Conservation (phyloP, 2,329 filamentous ascomycete species). For the Aaosphaeria pasadenensis region DNA sequence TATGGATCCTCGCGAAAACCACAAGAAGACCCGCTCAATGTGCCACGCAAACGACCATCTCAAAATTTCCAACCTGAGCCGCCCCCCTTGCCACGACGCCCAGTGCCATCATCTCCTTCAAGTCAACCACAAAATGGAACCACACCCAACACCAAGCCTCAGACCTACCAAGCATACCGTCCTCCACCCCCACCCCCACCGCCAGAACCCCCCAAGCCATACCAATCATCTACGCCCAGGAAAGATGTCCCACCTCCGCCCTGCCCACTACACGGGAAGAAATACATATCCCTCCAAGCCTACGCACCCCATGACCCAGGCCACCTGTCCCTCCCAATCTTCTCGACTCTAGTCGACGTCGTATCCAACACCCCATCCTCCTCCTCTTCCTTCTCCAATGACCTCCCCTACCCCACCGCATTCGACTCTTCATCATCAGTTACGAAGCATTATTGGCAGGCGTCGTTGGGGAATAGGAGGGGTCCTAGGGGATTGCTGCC, state of each 20-base stretch:
- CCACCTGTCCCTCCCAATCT: not conserved
- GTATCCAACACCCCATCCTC: not conserved
- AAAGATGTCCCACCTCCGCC: not conserved
- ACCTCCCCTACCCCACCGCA: conserved; percentile 1
- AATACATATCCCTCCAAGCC: conserved; percentile 2
- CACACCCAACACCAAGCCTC: not conserved
- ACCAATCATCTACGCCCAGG: not conserved
- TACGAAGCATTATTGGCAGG: conserved; percentile 6
- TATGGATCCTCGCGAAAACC: conserved; percentile 2
- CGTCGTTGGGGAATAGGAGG: conserved; percentile 1
- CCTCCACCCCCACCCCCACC: not conserved
- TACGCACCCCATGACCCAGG: conserved; percentile 2
- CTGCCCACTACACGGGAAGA: not conserved
- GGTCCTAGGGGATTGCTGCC: conserved; percentile 2
- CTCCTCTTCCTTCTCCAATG: no score
- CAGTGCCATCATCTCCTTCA: not conserved
- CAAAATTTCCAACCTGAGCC: not conserved
- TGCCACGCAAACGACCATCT: not conserved
- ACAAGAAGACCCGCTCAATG: not conserved
- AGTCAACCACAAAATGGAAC: not conserved
- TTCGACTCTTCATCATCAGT: conserved; percentile 1
- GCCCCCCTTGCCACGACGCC: not conserved
- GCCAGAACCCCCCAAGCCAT: not conserved
- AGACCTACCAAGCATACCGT: not conserved
- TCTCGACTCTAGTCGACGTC: conserved; percentile 2